Conservation (phyloP, 2,329 filamentous ascomycete genomes). For the Penicillium sp. region DNA sequence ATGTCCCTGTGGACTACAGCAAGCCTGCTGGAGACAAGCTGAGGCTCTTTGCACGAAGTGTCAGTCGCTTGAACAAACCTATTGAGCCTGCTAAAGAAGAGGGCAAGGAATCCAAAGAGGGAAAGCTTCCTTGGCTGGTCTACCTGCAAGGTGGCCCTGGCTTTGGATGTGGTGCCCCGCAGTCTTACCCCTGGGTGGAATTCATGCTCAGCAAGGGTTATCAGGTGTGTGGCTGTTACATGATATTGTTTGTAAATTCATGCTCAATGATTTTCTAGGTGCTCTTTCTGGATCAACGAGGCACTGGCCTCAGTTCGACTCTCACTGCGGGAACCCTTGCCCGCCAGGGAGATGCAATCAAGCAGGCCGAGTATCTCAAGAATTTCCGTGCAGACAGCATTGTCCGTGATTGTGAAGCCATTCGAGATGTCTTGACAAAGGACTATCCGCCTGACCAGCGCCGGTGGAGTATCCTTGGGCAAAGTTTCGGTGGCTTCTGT, state of each 20-base stretch:
- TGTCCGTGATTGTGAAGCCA: constrained; percentile 83
- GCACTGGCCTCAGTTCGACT: constrained; percentile 80
- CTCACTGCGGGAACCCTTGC: constrained; percentile 72
- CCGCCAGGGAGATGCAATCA: constrained; percentile 60
- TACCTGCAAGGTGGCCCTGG: constrained; percentile 88
- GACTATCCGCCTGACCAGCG: constrained; percentile 68
- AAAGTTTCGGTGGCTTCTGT: constrained; percentile 91
- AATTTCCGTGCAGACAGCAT: constrained; percentile 87
- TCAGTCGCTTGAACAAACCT: constrained; percentile 58
- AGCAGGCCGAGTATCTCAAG: constrained; percentile 78
- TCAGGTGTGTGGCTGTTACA: constrained; percentile 53
- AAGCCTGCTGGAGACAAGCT: constrained; percentile 62
- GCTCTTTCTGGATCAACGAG: constrained; percentile 85
- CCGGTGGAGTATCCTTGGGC: constrained; percentile 84
- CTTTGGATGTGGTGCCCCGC: constrained; percentile 71
- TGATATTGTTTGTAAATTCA: not conserved
- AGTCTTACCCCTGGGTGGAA: constrained; percentile 70
- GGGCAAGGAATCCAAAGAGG: constrained; percentile 39
- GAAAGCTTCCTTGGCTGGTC: constrained; percentile 59
- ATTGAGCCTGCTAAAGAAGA: constrained; percentile 48
- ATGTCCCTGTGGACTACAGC: constrained; percentile 77
- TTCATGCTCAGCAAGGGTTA: constrained; percentile 76
- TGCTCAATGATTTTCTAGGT: constrained; percentile 35
- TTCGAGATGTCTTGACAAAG: constrained; percentile 71
- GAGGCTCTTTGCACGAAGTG: constrained; percentile 75